Evolutionary conservation across 2,329 filamentous ascomycete species (phyloP), one percentile per base, ranked within the genome.

Genomic region (Aspergillus jensenii): DNA sequence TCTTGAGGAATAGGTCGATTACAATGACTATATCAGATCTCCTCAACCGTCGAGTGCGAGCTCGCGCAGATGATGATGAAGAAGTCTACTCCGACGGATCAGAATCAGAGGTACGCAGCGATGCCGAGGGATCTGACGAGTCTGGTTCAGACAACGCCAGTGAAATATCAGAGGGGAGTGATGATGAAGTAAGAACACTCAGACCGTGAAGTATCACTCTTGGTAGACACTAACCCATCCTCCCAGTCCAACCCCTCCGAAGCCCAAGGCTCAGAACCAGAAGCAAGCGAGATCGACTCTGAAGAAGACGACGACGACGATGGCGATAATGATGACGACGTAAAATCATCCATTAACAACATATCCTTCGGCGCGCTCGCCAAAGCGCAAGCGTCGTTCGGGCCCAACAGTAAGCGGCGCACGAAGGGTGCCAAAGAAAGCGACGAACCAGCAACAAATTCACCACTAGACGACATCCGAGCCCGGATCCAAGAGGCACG

Each of bases 301-400:
- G 74, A 79, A 54, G 74, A 66, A 6, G 69, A 71, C 14, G 67
- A 73, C 7, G 69, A 71, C 4, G 69, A 72, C 19, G 76, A 69
- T 31, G 66, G 72, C 5, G 69, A 72, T 17, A 75, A 69, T 35
- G 66, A 72, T 33, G 73, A 75, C 45, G 73, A 72, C 64, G 67
- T 72, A 46, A 69, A 70, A 66, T 64, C 72, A 4, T 71, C 76
- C 35, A 74, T 87, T 58, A 81, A 79, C 67, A 81, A 79, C 60
- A 86, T 97, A 63, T 95, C 92, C 23, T 97, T 98, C 69, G 93
- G 92, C 62, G 90, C 90, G n/a, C 81, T 97, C 41, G 91, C 90
- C 63, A 90, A 91, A 79, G 93, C 92, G 1, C 91, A 96, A 78
- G 87, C 87, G 40, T 84, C 86, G 0, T 76, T 96, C 33, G 79